Base-by-base conservation (phyloP, 306 rosid genomes). In the Bauhinia variegata region DNA sequence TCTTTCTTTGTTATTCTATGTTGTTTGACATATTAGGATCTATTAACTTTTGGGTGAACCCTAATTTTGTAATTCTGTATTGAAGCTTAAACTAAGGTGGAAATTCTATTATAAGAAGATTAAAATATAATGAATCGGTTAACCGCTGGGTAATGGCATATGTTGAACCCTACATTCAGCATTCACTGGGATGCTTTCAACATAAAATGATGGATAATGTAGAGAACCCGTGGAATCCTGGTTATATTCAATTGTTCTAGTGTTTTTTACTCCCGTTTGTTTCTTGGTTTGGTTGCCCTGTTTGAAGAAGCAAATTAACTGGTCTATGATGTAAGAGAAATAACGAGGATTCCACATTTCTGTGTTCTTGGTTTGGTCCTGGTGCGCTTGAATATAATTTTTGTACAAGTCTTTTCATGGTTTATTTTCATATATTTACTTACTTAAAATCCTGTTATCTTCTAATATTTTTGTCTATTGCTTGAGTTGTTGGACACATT, bases 391-490 rank as follows among this genome's bases (percentile, higher is more conserved):
- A 15, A 0, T 13, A 11, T 39, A 13, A 39, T 31, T 28, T 17
- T 49, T 7, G 54, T 15, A 0, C 5, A 17, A 17, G 7, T 23
- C 19, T 23, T 39, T 28, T 11, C 2, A 6, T 58, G 5, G 7
- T 37, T 37, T 6, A 2, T 33, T 63, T 1, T 23, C 2, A 23
- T n/a, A 5, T 11, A 23, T 39, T 46, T 1, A 8, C 28, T 23
- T 23, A 23, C 1, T 23, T 23, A 17, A 18, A 19, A 0, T 13
- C 13, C 18, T 19, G 23, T 32, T 46, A 14, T 53, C 13, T 60
- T 36, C 2, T 17, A 47, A 12, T 47, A 0, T 46, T n/a, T 34
- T 71, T 80, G 14, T 12, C 28, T 65, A 34, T 56, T 67, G 39
- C 31, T 47, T 53, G 41, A 16, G 55, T 60, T 50, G 39, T 56